Evolutionary conservation across 2,329 filamentous ascomycete species (phyloP).

Genomic region (Aspergillaceae sp.): DNA sequence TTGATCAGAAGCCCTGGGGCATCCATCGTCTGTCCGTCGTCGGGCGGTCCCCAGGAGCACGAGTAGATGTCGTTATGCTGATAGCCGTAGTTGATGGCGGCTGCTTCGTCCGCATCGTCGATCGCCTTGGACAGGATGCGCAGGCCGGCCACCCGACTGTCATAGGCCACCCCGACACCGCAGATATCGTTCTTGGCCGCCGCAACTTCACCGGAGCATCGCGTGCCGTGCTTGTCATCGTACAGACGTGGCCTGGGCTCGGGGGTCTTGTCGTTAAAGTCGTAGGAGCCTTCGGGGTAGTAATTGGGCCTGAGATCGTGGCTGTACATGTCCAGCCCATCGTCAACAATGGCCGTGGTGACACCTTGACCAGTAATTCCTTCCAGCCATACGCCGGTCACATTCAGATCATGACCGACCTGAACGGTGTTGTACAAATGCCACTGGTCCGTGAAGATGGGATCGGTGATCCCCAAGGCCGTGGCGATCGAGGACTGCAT

Average conservation of each 20-base stretch:
- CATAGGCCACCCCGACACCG: constrained; percentile 90
- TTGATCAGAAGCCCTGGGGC: constrained; percentile 81
- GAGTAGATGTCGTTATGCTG: constrained; percentile 95
- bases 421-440: constrained; percentile 80
- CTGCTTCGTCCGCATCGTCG: constrained; percentile 82
- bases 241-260: constrained; percentile 73
- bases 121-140: constrained; percentile 89
- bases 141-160: constrained; percentile 81
- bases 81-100: constrained; percentile 84
- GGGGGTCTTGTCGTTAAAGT: constrained; percentile 79
- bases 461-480: constrained; percentile 69
- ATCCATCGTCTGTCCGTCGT: constrained; percentile 91
- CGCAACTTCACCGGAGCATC: constrained; percentile 88
- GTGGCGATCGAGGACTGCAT: constrained; percentile 54
- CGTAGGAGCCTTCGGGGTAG: constrained; percentile 83
- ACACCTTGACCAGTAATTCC: constrained; percentile 83
- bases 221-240: constrained; percentile 85
- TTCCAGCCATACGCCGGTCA: constrained; percentile 85
- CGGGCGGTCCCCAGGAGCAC: constrained; percentile 95
- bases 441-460: constrained; percentile 92
- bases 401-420: constrained; percentile 84
- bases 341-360: constrained; percentile 90
- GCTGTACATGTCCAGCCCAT: constrained; percentile 93
- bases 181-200: constrained; percentile 90
- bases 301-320: constrained; percentile 89